phyloP scores from a whole-genome alignment of 2,329 filamentous ascomycete genomes.

The Fusarium beomiforme region DNA sequence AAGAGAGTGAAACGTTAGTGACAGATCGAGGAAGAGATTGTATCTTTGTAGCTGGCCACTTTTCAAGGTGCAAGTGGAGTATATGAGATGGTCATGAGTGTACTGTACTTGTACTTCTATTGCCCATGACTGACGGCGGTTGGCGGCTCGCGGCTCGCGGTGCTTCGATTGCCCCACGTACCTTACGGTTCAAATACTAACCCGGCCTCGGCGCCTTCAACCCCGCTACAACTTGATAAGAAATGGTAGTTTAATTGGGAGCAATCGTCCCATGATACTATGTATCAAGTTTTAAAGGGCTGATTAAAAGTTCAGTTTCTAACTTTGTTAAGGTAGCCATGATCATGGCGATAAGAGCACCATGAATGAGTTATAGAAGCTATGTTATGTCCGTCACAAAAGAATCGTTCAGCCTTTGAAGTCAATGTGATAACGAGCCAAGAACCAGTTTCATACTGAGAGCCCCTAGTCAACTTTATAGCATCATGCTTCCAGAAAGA shows the following conservation, averaged over 20 bases:
- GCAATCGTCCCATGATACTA: neutral
- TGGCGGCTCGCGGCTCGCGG: constrained; percentile 33
- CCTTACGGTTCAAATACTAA: neutral
- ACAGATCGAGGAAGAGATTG: constrained; percentile 1
- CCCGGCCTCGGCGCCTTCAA: constrained; percentile 38
- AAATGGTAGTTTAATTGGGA: neutral
- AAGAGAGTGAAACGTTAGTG: constrained; percentile 1
- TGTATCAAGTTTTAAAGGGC: neutral
- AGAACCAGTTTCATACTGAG: too few relatives aligned
- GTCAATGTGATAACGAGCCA: too few relatives aligned
- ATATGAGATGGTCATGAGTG: constrained; percentile 23
- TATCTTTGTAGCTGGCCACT: constrained; percentile 30
- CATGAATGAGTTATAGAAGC: neutral
- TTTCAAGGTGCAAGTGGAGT: constrained; percentile 38
- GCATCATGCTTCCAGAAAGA: neutral
- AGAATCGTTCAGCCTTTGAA: too few relatives aligned
- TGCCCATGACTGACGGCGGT: constrained; percentile 25
- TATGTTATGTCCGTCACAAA: neutral
- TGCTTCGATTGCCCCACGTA: constrained; percentile 40
- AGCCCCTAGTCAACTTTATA: too few relatives aligned
- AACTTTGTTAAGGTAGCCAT: neutral
- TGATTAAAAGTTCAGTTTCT: neutral
- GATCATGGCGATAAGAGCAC: neutral
- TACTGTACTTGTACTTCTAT: constrained; percentile 1
- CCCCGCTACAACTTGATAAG: constrained; percentile 34